Evolutionary conservation across 495 filamentous ascomycete genomes (phyloP), one percentile per base, ranked within the genome.

Genomic region (Aspergillus sclerotiicarbonarius): DNA sequence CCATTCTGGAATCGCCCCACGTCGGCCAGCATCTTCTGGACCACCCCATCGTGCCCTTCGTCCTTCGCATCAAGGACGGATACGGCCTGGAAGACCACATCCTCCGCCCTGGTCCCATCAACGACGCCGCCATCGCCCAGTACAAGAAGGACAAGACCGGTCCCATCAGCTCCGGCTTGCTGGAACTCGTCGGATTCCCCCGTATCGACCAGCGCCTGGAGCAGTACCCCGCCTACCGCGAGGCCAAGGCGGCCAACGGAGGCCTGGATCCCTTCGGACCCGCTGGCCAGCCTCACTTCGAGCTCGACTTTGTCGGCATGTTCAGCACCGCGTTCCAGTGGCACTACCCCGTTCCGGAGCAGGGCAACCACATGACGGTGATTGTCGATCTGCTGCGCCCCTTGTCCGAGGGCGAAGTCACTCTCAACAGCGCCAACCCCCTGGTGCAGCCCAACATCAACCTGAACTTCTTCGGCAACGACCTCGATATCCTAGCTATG

Each of bases 251-350:
- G 21, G 66, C 62, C 4, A 83, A 84, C 67, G 80, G 78, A 5
- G 78, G 77, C 0, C 59, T 75, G 5, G 84, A 86, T 57, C 83
- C 83, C 12, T 84, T 86, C 60, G 79, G 80, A 6, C 84, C 84
- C 8, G 78, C 64, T 32, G 79, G 78, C 30, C 82, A 87, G 63
- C 83, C 83, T 43, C 83, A 87, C 66, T 86, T 87, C 62, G 83
- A 87, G 72, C 75, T 87, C 54, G 83, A 86, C 64, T 87, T 87
- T 56, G 79, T 86, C 46, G 73, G 76, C 49, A 78, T 84, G 72
- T 87, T 85, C 67, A 71, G 75, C 50, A 76, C 75, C 56, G 82
- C 83, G 6, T 87, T 86, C 79, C 84, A 85, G 64, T 86, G 81
- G 82, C 84, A 87, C 65, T 80, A 79, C 64, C 82, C 81, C 0